Evolutionary conservation across 2,329 filamentous ascomycete species (phyloP), one percentile per base, ranked within the genome.

Genomic region (Aspergillus eucalypticola): DNA sequence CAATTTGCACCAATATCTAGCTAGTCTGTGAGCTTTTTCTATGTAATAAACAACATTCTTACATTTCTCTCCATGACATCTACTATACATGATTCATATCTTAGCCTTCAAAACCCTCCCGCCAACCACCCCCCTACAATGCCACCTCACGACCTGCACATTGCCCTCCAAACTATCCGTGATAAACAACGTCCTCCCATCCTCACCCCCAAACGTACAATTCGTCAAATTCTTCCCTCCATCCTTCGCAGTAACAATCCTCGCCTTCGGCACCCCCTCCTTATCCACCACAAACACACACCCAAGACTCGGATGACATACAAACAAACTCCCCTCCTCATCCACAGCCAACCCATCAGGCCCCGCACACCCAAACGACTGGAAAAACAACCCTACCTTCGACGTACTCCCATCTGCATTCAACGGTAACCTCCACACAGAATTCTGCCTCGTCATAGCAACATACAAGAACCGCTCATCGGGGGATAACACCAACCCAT

Each of bases 291-390:
- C 51, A 29, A 54, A 54, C 35, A 54, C 51, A 21, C 25, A 8
- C 21, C 51, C 51, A 3, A 54, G 39, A 4, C 35, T 25, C 2
- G 51, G 41, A 54, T 54, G 51, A 2, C 23, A 38, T 4, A 54
- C 38, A 1, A 54, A 29, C 2, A 54, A 25, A 41, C 29, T 53
- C 23, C 51, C 51, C 51, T 13, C 35, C 15, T 25, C 11, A n/a
- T 54, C 51, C 51, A 41, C 21, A 2, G 51, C 35, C 51, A 54
- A 29, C n/a, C 51, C 51, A 44, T 54, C 51, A 3, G 35, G 35
- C 1, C 51, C 51, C 1, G 35, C 35, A 41, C 41, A 42, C 8
- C 51, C 51, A 54, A 42, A 54, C 8, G 41, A 54, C n/a, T 38
- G 39, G 3, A 38, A 39, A 2, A 54, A 54, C 15, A 38, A 2